A percentile compares a stretch with the other conserved stretches of the same genome.
These are phyloP conservation scores for Bipolaris gigantea DNA, from an alignment of 2,329 filamentous ascomycete species.

Conservation along the genomic window DNA sequence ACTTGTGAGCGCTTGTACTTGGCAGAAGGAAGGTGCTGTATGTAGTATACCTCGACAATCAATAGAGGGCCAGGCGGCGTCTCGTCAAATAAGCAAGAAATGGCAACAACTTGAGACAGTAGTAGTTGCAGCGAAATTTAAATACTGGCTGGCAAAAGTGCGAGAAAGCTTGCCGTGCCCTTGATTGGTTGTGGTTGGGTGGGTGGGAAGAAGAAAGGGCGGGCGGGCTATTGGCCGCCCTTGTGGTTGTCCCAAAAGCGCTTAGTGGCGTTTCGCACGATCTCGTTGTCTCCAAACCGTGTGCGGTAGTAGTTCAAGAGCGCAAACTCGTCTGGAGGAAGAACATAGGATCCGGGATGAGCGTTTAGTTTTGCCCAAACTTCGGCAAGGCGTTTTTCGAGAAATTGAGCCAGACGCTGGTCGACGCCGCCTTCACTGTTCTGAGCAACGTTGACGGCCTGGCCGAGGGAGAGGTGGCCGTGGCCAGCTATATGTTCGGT, in stretches of 20 bases:
- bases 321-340: conserved; percentile 76
- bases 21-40: background rate
- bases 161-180: background rate
- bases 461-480: conserved; percentile 57
- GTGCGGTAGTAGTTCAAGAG: conserved; percentile 83
- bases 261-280: conserved; percentile 57
- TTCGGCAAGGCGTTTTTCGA: conserved; percentile 60
- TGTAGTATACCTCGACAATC: conserved; percentile 4
- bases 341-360: conserved; percentile 69
- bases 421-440: conserved; percentile 71
- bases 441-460: conserved; percentile 74
- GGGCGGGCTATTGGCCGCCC: conserved; percentile 24
- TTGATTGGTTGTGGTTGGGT: background rate
- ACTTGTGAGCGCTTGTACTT: background rate
- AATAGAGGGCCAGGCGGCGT: background rate
- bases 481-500: conserved; percentile 44
- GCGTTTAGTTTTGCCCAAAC: conserved; percentile 70
- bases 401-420: conserved; percentile 62
- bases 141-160: background rate
- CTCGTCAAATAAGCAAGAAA: background rate
- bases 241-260: conserved; percentile 60
- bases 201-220: conserved; percentile 1
- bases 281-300: conserved; percentile 59
- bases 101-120: background rate
- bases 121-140: background rate